Conservation (phyloP, 352 stramenopile genomes). For the Phytophthora tentaculata region DNA sequence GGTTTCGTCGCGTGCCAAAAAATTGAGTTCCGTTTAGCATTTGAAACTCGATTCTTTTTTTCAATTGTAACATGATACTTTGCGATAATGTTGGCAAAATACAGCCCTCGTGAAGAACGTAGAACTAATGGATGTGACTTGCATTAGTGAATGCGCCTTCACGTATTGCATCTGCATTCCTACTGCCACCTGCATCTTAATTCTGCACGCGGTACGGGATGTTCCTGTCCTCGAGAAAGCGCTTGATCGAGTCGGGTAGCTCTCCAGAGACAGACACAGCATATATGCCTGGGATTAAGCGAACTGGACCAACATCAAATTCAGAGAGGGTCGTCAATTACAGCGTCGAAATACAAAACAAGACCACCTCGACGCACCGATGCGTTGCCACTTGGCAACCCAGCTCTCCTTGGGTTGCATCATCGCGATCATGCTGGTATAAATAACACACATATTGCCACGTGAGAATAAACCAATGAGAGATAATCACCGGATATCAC, state of each 20-base stretch:
- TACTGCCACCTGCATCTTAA: constrained; percentile 22
- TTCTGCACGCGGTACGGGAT: constrained; percentile 86
- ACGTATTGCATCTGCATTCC: constrained; percentile 1
- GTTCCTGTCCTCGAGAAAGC: constrained; percentile 88
- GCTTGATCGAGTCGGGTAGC: constrained; percentile 88
- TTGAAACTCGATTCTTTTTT: background rate
- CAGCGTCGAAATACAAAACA: background rate
- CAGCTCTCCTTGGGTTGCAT: constrained; percentile 91
- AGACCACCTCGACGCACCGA: constrained; percentile 49
- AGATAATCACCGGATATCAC: background rate
- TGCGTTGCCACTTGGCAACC: constrained; percentile 91
- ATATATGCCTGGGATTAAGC: constrained; percentile 86
- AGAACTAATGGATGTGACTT: constrained; percentile 4
- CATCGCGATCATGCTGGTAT: constrained; percentile 86
- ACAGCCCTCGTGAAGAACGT: background rate
- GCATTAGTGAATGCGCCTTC: background rate
- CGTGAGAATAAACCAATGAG: background rate
- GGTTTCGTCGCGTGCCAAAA: constrained; percentile 30
- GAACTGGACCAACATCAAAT: constrained; percentile 45
- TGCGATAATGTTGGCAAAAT: background rate
- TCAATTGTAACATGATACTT: background rate
- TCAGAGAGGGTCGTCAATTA: constrained; percentile 5
- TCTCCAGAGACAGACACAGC: constrained; percentile 88
- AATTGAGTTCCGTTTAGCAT: constrained; percentile 1
- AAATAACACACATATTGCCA: constrained; percentile 5